These are phyloP conservation scores for Russula sp. DNA, from an alignment of 768 basidiomycete genomes.

Conservation along the genomic window DNA sequence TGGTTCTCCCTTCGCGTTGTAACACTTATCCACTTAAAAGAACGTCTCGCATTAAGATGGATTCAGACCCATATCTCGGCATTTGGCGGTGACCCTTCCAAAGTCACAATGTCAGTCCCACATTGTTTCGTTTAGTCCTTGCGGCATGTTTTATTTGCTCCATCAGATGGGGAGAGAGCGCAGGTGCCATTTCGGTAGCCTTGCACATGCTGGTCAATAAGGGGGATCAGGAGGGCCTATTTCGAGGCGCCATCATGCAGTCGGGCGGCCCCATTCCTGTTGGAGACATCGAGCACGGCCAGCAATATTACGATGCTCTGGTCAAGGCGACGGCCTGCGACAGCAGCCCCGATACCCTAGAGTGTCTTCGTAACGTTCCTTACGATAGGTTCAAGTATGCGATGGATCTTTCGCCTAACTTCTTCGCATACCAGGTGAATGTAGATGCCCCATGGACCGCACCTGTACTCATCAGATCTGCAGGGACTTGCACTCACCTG, in stretches of 20 bases:
- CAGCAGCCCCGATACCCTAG: conserved; percentile 21
- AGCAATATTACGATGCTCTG: conserved; percentile 24
- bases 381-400: conserved; percentile 8
- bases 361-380: conserved; percentile 23
- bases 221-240: conserved; percentile 25
- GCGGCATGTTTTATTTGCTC: not conserved
- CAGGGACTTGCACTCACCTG: conserved; percentile 19
- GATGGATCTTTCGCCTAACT: conserved; percentile 19
- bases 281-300: conserved; percentile 21
- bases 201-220: conserved; percentile 29
- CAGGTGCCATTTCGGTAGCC: conserved; percentile 35
- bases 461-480: not conserved
- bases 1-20: not conserved
- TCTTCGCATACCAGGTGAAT: conserved; percentile 19
- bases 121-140: too few species aligned
- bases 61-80: conserved; percentile 36
- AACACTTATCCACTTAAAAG: conserved; percentile 22
- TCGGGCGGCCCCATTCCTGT: conserved; percentile 27
- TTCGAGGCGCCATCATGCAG: conserved; percentile 27
- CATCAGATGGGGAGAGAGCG: conserved; percentile 33
- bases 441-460: too few species aligned
- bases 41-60: conserved; percentile 36
- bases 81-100: conserved; percentile 38
- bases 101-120: conserved; percentile 29
- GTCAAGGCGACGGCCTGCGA: conserved; percentile 23